phyloP scores from a whole-genome alignment of 2,329 filamentous ascomycete genomes.

The Teratosphaeria viscida region DNA sequence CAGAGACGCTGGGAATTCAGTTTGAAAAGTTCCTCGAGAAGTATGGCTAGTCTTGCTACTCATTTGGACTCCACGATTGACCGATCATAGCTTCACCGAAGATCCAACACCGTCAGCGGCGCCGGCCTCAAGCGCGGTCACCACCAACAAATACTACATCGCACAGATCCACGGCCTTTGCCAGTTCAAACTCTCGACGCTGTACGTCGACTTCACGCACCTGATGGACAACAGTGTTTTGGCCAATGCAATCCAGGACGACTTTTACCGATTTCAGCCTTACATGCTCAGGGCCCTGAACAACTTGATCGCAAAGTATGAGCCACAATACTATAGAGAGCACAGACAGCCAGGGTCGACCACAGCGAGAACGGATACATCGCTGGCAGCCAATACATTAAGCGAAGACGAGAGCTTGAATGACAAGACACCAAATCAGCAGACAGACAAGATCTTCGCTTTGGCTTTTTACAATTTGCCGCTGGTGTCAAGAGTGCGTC shows the following conservation, averaged over 20 bases:
- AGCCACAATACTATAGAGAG: slow-evolving; percentile 85
- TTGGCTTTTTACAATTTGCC: slow-evolving; percentile 90
- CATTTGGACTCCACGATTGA: slow-evolving; percentile 3
- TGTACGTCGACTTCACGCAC: slow-evolving; percentile 83
- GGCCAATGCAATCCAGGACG: slow-evolving; percentile 73
- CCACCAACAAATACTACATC: slow-evolving; percentile 74
- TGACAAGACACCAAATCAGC: slow-evolving; percentile 75
- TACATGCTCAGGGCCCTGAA: slow-evolving; percentile 83
- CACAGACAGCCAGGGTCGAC: slow-evolving; percentile 74
- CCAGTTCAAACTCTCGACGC: slow-evolving; percentile 65
- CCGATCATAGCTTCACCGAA: slow-evolving; percentile 48
- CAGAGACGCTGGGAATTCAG: slow-evolving; percentile 60
- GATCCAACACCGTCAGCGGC: slow-evolving; percentile 53
- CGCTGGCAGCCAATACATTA: slow-evolving; percentile 45
- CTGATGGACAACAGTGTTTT: slow-evolving; percentile 66
- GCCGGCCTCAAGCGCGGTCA: slow-evolving; percentile 58
- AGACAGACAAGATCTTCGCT: slow-evolving; percentile 92
- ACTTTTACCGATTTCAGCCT: slow-evolving; percentile 91
- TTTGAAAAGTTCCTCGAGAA: slow-evolving; percentile 74
- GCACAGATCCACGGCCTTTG: slow-evolving; percentile 72
- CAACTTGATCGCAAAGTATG: slow-evolving; percentile 87
- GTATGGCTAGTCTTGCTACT: slow-evolving; percentile 36
- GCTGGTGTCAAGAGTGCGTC: slow-evolving; percentile 73
- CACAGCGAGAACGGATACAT: slow-evolving; percentile 56
- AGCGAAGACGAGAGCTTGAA: slow-evolving; percentile 50